Conservation (phyloP, 2,329 filamentous ascomycete genomes). For the Pseudocercospora ulei region DNA sequence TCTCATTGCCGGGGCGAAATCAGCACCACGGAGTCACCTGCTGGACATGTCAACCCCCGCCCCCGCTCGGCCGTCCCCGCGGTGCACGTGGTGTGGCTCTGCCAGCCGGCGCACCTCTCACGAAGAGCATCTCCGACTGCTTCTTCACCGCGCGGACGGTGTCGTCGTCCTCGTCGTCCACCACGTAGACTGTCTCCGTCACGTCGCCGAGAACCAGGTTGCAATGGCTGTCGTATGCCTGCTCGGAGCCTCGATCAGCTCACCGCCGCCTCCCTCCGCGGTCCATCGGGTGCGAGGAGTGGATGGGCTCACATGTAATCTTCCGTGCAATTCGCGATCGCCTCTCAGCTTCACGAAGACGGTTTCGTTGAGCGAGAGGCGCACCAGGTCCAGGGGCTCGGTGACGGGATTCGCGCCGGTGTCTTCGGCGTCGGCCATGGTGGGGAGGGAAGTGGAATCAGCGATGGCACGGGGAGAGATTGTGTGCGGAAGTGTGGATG, state of each 20-base stretch:
- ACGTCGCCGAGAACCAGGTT: conserved; percentile 94
- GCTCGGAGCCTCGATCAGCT: conserved; percentile 13
- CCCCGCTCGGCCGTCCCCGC: conserved; percentile 21
- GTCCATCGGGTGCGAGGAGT: not conserved
- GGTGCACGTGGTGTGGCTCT: conserved; percentile 44
- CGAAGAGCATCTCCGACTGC: conserved; percentile 97
- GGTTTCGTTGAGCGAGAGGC: conserved; percentile 85
- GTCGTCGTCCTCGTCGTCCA: conserved; percentile 74
- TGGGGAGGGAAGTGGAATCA: too few relatives aligned
- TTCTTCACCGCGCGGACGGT: conserved; percentile 84
- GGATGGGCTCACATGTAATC: conserved; percentile 66
- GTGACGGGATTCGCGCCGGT: conserved; percentile 53
- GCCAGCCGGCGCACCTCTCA: conserved; percentile 65
- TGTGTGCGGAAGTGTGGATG: conserved; percentile 2
- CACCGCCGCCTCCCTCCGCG: too few relatives aligned
- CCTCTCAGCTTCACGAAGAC: conserved; percentile 96
- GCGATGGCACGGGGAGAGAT: not conserved
- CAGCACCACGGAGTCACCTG: conserved; percentile 46
- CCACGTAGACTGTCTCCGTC: conserved; percentile 89
- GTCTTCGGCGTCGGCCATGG: conserved; percentile 74
- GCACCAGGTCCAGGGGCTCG: conserved; percentile 91
- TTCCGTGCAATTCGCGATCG: conserved; percentile 88
- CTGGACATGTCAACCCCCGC: too few relatives aligned
- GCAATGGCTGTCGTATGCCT: conserved; percentile 99
- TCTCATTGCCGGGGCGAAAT: conserved; percentile 37